Base-by-base conservation (phyloP, 768 basidiomycete genomes). In the Lentinus brumalis region DNA sequence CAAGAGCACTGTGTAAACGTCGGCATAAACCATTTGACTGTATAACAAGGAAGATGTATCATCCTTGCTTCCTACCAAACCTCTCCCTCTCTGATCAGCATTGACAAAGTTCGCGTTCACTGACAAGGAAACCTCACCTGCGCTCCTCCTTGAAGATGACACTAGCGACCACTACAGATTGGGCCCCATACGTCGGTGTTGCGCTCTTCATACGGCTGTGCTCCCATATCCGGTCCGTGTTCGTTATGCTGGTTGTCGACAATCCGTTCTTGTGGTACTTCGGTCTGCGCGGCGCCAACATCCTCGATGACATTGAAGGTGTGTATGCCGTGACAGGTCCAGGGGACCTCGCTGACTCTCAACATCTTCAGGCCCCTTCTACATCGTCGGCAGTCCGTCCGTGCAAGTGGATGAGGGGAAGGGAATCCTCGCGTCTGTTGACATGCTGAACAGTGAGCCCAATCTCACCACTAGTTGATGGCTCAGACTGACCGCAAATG, bases 321-420 rank as follows among this genome's bases (percentile, higher is more conserved):
- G 46, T 15, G 63, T 40, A 9, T 11, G 14, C 29, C 15, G 8
- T 35, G 7, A 1, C 35, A 35, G 11, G 35, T 35, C 7, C 6
- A 35, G 11, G 35, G 35, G 2, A 26, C 1, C 3, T 35, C 35
- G 35, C 11, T 11, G 35, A 35, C 35, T 35, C 7, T 7, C 7
- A 35, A 6, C 35, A 35, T 35, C 11, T 15, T 21, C 29, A 72
- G 70, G 70, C 15, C 70, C 70, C 1, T 57, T 64, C 54, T 70
- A 67, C 47, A 56, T 72, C 6, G n/a, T 51, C 18, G 67, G 65
- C 2, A 53, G 69, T 2, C 70, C 70, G 6, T 46, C 58, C 14
- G 63, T 67, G 11, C 56, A 67, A 50, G 30, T 72, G 30, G 66
- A 61, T 7, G 67, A 69, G 18, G 70, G 70, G 11, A 72, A 70